Evolutionary conservation across 768 basidiomycete genomes (phyloP).

Genomic region (Mycena crocata): DNA sequence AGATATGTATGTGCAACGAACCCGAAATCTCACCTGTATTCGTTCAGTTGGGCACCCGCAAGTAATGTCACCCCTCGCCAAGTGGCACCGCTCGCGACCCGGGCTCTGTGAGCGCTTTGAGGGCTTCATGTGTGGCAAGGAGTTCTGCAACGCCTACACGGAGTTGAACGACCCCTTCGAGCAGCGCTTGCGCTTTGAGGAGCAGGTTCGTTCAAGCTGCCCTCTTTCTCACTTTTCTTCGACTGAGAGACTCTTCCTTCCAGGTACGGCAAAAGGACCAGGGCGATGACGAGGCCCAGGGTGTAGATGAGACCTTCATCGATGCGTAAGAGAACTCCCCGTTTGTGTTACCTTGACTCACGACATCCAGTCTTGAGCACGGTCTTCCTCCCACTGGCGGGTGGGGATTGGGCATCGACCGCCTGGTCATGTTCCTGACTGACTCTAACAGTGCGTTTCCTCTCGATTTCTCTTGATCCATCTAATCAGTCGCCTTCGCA

Average conservation of each 20-base stretch:
- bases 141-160: conserved; percentile 99
- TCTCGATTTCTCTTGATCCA: conserved; percentile 11
- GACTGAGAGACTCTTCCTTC: conserved; percentile 6
- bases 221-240: background rate
- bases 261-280: conserved; percentile 92
- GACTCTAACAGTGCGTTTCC: conserved; percentile 85
- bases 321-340: conserved; percentile 78
- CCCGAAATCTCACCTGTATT: background rate
- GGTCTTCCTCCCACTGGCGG: conserved; percentile 98
- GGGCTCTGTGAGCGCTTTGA: conserved; percentile 99
- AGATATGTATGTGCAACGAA: background rate
- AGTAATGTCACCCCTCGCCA: conserved; percentile 99
- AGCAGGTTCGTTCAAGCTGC: conserved; percentile 70
- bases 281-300: conserved; percentile 98
- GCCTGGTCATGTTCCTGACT: conserved; percentile 98
- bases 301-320: conserved; percentile 94
- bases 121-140: conserved; percentile 97
- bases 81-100: conserved; percentile 96
- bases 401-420: conserved; percentile 96
- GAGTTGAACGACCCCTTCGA: conserved; percentile 99
- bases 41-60: conserved; percentile 96
- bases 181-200: conserved; percentile 95
- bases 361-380: conserved; percentile 81
- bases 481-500: conserved; percentile 43
- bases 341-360: conserved; percentile 2